Conservation (phyloP, 2,329 filamentous ascomycete species). For the Pseudocercospora crystallina region DNA sequence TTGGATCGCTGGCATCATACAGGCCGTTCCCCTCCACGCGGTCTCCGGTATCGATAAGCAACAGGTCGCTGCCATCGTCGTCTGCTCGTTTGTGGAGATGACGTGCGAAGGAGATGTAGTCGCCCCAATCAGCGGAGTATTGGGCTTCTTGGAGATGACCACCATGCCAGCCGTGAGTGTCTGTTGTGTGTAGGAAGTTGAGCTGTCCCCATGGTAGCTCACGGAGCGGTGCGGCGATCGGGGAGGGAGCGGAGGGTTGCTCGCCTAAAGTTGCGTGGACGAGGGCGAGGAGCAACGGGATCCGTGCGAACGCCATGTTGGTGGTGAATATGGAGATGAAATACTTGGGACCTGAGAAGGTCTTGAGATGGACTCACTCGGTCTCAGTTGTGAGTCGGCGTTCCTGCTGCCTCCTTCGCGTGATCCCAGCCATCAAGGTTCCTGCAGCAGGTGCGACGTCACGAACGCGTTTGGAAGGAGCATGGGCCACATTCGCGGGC, state of each 20-base stretch:
- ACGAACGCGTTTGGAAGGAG: too few relatives aligned
- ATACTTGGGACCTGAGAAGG: too few relatives aligned
- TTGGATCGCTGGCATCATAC: conserved; percentile 85
- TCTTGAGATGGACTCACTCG: too few relatives aligned
- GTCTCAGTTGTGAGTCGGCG: too few relatives aligned
- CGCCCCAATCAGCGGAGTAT: conserved; percentile 95
- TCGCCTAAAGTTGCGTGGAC: conserved; percentile 39
- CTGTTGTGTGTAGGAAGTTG: conserved; percentile 90
- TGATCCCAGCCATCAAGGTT: too few relatives aligned
- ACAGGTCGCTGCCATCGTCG: conserved; percentile 72
- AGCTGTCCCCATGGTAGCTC: conserved; percentile 88
- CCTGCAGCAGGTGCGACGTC: too few relatives aligned
- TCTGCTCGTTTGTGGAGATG: conserved; percentile 80
- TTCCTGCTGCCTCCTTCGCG: too few relatives aligned
- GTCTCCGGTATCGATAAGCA: conserved; percentile 96
- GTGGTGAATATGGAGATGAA: too few relatives aligned
- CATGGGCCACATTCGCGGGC: too few relatives aligned
- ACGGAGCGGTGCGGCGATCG: conserved; percentile 77
- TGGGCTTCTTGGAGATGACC: conserved; percentile 91
- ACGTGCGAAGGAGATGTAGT: conserved; percentile 89
- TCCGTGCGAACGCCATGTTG: conserved; percentile 13
- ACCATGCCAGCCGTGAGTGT: conserved; percentile 93
- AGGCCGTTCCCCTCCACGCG: conserved; percentile 91
- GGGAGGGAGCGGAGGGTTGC: conserved; percentile 78
- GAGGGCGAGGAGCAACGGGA: conserved; percentile 25